phyloP scores from a whole-genome alignment of 768 basidiomycete genomes.

The Suillus discolor region DNA sequence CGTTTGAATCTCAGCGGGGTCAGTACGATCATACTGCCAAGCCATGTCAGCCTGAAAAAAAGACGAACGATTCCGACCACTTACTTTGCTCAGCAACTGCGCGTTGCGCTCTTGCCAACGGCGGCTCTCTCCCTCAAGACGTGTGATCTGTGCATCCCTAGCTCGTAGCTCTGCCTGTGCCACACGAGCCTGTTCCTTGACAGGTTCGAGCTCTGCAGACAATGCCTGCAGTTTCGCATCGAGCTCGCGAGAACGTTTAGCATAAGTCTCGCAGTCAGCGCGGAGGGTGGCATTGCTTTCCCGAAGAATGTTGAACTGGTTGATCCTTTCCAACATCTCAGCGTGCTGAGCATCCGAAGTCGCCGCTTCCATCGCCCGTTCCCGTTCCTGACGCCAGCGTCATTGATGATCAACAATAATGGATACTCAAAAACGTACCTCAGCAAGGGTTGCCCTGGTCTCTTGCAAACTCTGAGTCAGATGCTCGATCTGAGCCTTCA shows the following conservation, averaged over 20 bases:
- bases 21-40: conserved; percentile 80
- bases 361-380: conserved; percentile 69
- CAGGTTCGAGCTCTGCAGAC: conserved; percentile 68
- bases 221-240: conserved; percentile 62
- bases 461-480: conserved; percentile 71
- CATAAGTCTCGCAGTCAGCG: conserved; percentile 70
- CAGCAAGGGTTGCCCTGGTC: conserved; percentile 65
- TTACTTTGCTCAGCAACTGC: conserved; percentile 79
- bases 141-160: conserved; percentile 62
- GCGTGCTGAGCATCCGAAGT: conserved; percentile 79
- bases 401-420: conserved; percentile 2
- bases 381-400: conserved; percentile 63
- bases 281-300: conserved; percentile 89
- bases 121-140: conserved; percentile 74
- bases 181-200: conserved; percentile 67
- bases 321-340: conserved; percentile 84
- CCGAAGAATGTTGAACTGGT: conserved; percentile 81
- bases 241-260: conserved; percentile 68
- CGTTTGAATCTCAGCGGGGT: conserved; percentile 80
- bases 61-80: background rate
- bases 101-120: conserved; percentile 85
- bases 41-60: conserved; percentile 1
- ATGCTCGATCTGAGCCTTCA: conserved; percentile 78
- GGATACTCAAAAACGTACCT: conserved; percentile 44
- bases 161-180: conserved; percentile 77